These are phyloP conservation scores for Globisporangium heterothallicum DNA, from an alignment of 352 stramenopile genomes.

Conservation along the genomic window DNA sequence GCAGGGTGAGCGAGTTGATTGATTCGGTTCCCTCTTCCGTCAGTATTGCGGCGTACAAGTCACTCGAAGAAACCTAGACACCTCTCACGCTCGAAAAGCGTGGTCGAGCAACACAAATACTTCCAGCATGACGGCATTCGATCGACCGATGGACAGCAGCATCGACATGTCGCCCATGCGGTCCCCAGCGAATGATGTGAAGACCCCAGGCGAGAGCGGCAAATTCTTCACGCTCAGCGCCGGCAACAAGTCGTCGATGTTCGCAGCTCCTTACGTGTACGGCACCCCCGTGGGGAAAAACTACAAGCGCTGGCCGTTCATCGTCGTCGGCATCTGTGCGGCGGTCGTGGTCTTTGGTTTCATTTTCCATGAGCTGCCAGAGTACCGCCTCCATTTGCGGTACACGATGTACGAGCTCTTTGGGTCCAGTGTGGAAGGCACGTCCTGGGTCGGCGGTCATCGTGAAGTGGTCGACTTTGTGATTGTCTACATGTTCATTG, in stretches of 20 bases:
- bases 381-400: slow-evolving; percentile 61
- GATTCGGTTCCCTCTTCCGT: too few species aligned
- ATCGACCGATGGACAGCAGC: slow-evolving; percentile 1
- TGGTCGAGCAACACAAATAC: neutral
- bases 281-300: slow-evolving; percentile 71
- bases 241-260: slow-evolving; percentile 37
- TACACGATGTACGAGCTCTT: slow-evolving; percentile 64
- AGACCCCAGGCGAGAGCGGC: slow-evolving; percentile 34
- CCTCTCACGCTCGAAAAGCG: too few species aligned
- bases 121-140: slow-evolving; percentile 11
- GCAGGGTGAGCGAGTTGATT: too few species aligned
- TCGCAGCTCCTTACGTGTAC: slow-evolving; percentile 70
- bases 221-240: slow-evolving; percentile 74
- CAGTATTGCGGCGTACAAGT: too few species aligned
- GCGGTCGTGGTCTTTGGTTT: slow-evolving; percentile 49
- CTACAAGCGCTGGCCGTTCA: slow-evolving; percentile 79
- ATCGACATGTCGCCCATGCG: slow-evolving; percentile 18
- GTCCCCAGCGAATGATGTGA: slow-evolving; percentile 36
- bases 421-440: slow-evolving; percentile 39
- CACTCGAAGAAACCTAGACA: too few species aligned
- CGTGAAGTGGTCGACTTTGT: slow-evolving; percentile 74
- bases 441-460: slow-evolving; percentile 63
- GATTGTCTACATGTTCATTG: slow-evolving; percentile 65
- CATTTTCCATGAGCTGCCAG: slow-evolving; percentile 68
- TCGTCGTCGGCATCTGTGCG: slow-evolving; percentile 44